These are phyloP conservation scores for Penium margaritaceum DNA, from an alignment of 139 green algal genomes.

Conservation along the genomic window DNA sequence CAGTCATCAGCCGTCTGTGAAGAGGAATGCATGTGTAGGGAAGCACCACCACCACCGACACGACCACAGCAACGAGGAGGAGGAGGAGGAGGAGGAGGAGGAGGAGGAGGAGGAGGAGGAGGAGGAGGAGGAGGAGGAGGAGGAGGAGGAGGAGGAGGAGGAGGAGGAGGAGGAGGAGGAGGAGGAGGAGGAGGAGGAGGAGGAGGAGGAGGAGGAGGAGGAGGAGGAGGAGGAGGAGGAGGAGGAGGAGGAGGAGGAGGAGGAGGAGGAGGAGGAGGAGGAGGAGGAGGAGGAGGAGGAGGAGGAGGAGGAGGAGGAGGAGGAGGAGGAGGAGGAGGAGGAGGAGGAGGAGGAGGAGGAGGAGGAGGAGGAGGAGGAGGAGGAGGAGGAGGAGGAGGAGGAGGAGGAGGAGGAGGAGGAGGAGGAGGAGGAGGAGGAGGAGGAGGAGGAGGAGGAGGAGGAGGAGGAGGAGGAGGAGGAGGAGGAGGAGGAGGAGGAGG, in stretches of 20 bases:
- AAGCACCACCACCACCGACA: no score
- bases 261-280: conserved; percentile 2
- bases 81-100: conserved; percentile 2
- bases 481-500: conserved; percentile 1
- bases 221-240: conserved; percentile 2
- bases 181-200: conserved; percentile 1
- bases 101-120: conserved; percentile 2
- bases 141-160: conserved; percentile 2
- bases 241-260: conserved; percentile 1
- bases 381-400: conserved; percentile 2
- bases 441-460: conserved; percentile 2
- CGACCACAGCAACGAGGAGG: not conserved
- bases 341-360: conserved; percentile 2
- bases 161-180: conserved; percentile 2
- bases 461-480: conserved; percentile 2
- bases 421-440: conserved; percentile 1
- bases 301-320: conserved; percentile 1
- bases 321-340: conserved; percentile 2
- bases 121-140: conserved; percentile 1
- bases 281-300: conserved; percentile 2
- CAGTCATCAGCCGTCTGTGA: no score
- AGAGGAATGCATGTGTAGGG: no score
- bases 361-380: conserved; percentile 1
- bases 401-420: conserved; percentile 2
- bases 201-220: conserved; percentile 2